These are phyloP conservation scores for Pilobolus umbonatus DNA, from an alignment of 192 early-diverging fungal species.

Conservation along the genomic window DNA sequence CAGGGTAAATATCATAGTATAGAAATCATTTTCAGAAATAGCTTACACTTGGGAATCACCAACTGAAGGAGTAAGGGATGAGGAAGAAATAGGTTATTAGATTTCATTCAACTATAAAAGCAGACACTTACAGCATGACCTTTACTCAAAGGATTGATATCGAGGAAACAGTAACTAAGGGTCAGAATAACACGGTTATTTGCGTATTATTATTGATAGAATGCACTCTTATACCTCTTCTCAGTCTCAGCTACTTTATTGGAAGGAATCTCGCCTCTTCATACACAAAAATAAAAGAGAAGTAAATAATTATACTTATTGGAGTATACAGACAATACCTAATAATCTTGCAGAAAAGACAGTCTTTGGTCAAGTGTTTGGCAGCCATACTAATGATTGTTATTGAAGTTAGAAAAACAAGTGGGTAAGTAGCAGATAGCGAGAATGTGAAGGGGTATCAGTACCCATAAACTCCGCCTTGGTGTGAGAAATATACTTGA, in stretches of 20 bases:
- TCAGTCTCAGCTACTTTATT: constrained; percentile 81
- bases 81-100: not conserved
- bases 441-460: no score
- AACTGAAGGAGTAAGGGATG: constrained; percentile 37
- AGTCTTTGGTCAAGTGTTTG: constrained; percentile 49
- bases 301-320: not conserved
- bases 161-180: constrained; percentile 70
- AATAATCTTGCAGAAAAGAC: constrained; percentile 92
- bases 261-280: constrained; percentile 76
- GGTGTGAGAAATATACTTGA: no score
- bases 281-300: not conserved
- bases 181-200: not conserved
- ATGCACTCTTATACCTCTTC: constrained; percentile 39
- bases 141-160: constrained; percentile 70
- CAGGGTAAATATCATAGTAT: no score
- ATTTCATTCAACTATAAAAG: not conserved
- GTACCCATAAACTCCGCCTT: no score
- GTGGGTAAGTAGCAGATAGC: no score
- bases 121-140: constrained; percentile 61
- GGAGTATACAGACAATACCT: no score
- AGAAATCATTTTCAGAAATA: no score
- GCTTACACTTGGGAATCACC: constrained; percentile 67
- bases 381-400: no score
- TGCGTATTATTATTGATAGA: not conserved
- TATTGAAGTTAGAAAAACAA: no score